Base-by-base conservation (phyloP, 192 early-diverging fungal genomes). In the Rhizophlyctis rosea region DNA sequence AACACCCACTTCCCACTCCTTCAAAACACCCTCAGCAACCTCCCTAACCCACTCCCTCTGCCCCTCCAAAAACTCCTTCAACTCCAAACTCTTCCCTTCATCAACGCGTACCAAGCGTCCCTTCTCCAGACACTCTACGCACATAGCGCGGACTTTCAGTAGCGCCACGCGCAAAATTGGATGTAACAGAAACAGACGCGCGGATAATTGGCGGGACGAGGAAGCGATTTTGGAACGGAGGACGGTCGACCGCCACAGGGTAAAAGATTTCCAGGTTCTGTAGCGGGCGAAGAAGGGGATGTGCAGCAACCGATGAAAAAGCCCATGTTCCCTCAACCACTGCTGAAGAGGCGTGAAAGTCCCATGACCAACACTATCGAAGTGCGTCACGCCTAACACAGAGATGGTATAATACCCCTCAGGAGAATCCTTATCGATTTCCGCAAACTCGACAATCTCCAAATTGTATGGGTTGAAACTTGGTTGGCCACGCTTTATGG, bases 201-300 rank as follows among this genome's bases (percentile, higher is more conserved):
- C 58, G 4, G 61, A 25, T 3, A 85, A 64, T 31, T 60, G 48
- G 27, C 66, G 48, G 29, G 76, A 76, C 0, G 70, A 53, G n/a
- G 55, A 44, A 32, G 35, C 47, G 35, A 82, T 77, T 67, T 85
- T 85, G 24, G 73, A 55, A 36, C 73, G 76, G 3, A 80, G 64
- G 1, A 85, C 72, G 16, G 74, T 73, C 16, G 55, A 34, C 30
- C 72, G 73, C 83, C 83, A 85, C 3, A 73, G 59, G 13, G 69
- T 75, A 67, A 85, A 85, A 59, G 74, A 77, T 67, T 85, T 85
- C 80, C 83, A 82, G 18, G 73, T n/a, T 24, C 83, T 68, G 68
- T 85, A 85, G 11, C 71, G 68, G 2, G 56, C 54, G 59, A 85
- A 85, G 54, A 85, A 85, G 3, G 78, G 76, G 23, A 85, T 82